Conservation (phyloP, 106 monocot species). For the Hemerocallis citrina region DNA sequence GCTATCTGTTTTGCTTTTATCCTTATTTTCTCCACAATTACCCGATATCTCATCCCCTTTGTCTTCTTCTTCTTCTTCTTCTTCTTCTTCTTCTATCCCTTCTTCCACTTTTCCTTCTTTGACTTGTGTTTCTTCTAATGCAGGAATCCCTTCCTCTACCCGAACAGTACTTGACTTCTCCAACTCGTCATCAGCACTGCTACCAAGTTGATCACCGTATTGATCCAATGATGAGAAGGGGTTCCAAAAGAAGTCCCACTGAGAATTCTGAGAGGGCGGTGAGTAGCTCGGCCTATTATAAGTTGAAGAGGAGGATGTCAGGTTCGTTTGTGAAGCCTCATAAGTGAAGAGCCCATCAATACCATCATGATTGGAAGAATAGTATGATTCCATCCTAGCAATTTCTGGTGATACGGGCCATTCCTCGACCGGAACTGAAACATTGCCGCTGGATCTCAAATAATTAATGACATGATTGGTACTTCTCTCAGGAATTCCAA, state of each 20-base stretch:
- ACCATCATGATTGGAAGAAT: conserved; percentile 28
- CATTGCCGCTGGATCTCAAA: conserved; percentile 28
- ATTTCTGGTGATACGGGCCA: conserved; percentile 45
- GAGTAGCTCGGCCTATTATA: conserved; percentile 26
- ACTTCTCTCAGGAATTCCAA: conserved; percentile 15
- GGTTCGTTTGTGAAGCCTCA: conserved; percentile 29
- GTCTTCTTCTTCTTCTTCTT: conserved; percentile 1
- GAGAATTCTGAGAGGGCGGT: conserved; percentile 38
- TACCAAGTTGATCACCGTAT: conserved; percentile 18
- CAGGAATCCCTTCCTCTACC: conserved; percentile 67
- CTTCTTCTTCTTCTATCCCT: conserved; percentile 1
- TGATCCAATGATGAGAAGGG: conserved; percentile 53
- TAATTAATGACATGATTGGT: conserved; percentile 23
- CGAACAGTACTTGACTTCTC: conserved; percentile 23
- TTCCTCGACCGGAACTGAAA: conserved; percentile 43
- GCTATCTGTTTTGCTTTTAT: conserved; percentile 17
- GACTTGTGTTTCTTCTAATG: conserved; percentile 48
- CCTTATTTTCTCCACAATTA: conserved; percentile 7
- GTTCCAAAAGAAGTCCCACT: conserved; percentile 76
- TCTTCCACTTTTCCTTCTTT: conserved; percentile 33
- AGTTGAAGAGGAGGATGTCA: conserved; percentile 35
- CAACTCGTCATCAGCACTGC: conserved; percentile 37
- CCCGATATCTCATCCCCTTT: background rate
- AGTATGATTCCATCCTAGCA: conserved; percentile 31
- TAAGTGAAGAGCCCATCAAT: conserved; percentile 27